Evolutionary conservation across 148 eudicot species (phyloP).

Genomic region (Euryodendron excelsum): DNA sequence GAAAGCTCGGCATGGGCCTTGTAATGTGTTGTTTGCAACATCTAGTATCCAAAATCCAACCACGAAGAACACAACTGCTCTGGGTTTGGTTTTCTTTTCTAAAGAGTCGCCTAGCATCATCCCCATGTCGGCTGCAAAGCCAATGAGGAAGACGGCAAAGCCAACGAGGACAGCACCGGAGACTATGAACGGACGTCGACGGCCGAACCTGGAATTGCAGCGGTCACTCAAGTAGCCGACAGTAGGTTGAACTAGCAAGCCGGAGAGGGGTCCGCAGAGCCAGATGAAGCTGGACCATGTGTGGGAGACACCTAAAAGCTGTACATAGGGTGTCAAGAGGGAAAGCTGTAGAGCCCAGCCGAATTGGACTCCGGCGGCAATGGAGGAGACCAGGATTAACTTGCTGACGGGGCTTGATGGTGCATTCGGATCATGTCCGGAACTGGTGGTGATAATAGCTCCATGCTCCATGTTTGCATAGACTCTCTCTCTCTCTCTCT

Average conservation of each 20-base stretch:
- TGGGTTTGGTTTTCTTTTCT: slow-evolving; percentile 40
- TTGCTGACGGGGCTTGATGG: slow-evolving; percentile 7
- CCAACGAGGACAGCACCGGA: slow-evolving; percentile 48
- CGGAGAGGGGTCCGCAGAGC: slow-evolving; percentile 93
- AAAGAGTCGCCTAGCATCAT: slow-evolving; percentile 46
- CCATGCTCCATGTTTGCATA: too few species aligned
- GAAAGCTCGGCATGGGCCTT: slow-evolving; percentile 81
- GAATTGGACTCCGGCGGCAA: slow-evolving; percentile 78
- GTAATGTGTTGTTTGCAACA: slow-evolving; percentile 70
- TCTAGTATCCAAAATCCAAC: slow-evolving; percentile 82
- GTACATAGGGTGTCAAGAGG: slow-evolving; percentile 72
- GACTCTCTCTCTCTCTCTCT: too few species aligned
- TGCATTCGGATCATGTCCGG: too few species aligned
- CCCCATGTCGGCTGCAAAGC: slow-evolving; percentile 77
- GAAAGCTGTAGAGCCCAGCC: slow-evolving; percentile 94
- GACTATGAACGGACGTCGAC: slow-evolving; percentile 81
- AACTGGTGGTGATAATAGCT: too few species aligned
- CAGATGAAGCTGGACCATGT: slow-evolving; percentile 68
- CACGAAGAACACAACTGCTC: slow-evolving; percentile 68
- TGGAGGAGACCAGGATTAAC: slow-evolving; percentile 46
- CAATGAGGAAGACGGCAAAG: slow-evolving; percentile 57
- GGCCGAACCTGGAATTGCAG: slow-evolving; percentile 47
- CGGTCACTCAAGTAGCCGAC: slow-evolving; percentile 76
- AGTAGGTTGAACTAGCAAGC: slow-evolving; percentile 76
- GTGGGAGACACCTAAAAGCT: slow-evolving; percentile 66